Evolutionary conservation across 2,329 filamentous ascomycete species (phyloP).

Genomic region (Penicillium sp.): DNA sequence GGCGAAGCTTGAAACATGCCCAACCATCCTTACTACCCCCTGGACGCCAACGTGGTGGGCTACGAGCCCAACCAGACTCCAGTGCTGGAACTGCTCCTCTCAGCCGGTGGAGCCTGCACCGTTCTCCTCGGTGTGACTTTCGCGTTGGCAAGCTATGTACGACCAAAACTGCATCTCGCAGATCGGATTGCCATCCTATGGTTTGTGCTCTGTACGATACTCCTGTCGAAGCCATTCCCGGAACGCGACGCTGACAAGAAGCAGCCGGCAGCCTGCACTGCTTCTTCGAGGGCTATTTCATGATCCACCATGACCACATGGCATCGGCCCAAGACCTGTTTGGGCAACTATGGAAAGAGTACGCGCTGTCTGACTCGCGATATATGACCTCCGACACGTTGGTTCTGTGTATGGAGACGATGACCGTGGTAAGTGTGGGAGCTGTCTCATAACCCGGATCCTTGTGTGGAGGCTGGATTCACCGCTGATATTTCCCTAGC

Average conservation of each 20-base stretch:
- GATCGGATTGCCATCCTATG: conserved; percentile 68
- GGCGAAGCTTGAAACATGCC: neutral
- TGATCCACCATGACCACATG: conserved; percentile 67
- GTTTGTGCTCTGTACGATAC: conserved; percentile 70
- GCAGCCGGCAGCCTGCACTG: conserved; percentile 63
- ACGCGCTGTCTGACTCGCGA: conserved; percentile 80
- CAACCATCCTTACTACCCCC: conserved; percentile 72
- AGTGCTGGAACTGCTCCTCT: conserved; percentile 59
- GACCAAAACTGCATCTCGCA: conserved; percentile 54
- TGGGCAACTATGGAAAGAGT: conserved; percentile 92
- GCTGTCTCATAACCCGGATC: no score
- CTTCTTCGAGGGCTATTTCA: conserved; percentile 85
- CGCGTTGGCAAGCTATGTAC: conserved; percentile 53
- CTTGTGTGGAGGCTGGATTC: neutral
- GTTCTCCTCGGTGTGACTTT: conserved; percentile 62
- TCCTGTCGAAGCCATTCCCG: neutral
- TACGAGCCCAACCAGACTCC: conserved; percentile 69
- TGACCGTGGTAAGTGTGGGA: conserved; percentile 67
- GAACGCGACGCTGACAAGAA: neutral
- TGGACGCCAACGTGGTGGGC: conserved; percentile 61
- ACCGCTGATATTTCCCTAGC: conserved; percentile 36
- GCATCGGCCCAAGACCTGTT: conserved; percentile 70
- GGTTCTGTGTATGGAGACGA: conserved; percentile 82
- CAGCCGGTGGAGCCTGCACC: conserved; percentile 60
- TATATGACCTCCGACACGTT: conserved; percentile 82